Evolutionary conservation across 1,284 basidiomycete species (phyloP).

Genomic region (Retiboletus flavoniger): DNA sequence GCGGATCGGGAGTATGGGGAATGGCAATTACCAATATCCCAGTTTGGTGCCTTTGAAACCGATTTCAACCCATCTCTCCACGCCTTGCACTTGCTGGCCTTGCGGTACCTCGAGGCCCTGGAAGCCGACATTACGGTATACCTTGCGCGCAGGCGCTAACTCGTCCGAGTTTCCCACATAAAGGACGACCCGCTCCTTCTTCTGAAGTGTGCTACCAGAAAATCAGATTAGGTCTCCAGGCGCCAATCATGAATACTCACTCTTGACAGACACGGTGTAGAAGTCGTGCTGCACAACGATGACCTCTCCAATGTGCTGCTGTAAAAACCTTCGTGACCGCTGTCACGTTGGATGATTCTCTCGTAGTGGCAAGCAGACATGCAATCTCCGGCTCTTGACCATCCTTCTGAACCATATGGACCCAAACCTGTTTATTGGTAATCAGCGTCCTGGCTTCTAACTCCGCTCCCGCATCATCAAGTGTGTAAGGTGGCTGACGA

Average conservation of each 20-base stretch:
- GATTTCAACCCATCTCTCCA: conserved; percentile 26
- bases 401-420: conserved; percentile 44
- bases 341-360: conserved; percentile 41
- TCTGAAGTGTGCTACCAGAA: conserved; percentile 28
- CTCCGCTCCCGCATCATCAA: conserved; percentile 43
- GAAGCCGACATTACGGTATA: conserved; percentile 24
- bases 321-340: conserved; percentile 56
- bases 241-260: conserved; percentile 28
- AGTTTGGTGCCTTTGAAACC: conserved; percentile 33
- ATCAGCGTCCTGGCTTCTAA: conserved; percentile 55
- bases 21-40: conserved; percentile 44
- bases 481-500: conserved; percentile 51
- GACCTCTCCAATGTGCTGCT: conserved; percentile 38
- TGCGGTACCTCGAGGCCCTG: conserved; percentile 17
- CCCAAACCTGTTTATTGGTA: conserved; percentile 53
- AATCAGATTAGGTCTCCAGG: neutral
- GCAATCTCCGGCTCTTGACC: conserved; percentile 45
- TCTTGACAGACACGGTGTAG: conserved; percentile 42
- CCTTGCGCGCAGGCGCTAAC: conserved; percentile 17
- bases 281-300: conserved; percentile 46
- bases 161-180: conserved; percentile 44
- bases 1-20: neutral
- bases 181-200: conserved; percentile 44
- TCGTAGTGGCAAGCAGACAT: conserved; percentile 58
- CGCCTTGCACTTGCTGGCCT: conserved; percentile 13